phyloP scores from a whole-genome alignment of 2,329 filamentous ascomycete species.

The Claviceps pusilla region DNA sequence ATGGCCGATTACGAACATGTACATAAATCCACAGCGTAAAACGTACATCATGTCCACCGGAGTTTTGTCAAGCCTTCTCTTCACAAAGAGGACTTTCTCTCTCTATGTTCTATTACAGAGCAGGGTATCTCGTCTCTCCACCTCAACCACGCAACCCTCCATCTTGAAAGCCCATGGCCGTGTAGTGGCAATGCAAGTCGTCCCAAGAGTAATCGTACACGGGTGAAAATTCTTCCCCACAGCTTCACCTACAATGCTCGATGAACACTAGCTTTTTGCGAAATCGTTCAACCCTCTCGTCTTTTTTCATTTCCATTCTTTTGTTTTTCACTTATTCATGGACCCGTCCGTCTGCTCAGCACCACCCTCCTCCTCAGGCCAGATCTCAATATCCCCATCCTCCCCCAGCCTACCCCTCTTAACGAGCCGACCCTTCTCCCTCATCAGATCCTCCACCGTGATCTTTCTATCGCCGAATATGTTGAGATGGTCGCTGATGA shows the following conservation, averaged over 20 bases:
- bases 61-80: neutral
- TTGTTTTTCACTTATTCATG: neutral
- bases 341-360: constrained; percentile 3
- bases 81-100: neutral
- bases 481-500: constrained; percentile 77
- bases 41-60: neutral
- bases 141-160: neutral
- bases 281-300: neutral
- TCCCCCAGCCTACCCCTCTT: constrained; percentile 56
- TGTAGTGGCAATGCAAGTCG: neutral
- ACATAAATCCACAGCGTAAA: neutral
- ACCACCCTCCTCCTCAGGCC: constrained; percentile 50
- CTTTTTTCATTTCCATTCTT: neutral
- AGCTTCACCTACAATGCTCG: neutral
- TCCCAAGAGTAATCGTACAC: neutral
- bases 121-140: neutral
- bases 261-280: neutral
- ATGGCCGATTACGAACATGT: neutral
- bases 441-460: constrained; percentile 65
- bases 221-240: neutral
- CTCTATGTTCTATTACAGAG: neutral
- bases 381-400: constrained; percentile 84
- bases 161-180: neutral
- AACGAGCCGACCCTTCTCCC: constrained; percentile 58
- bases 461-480: constrained; percentile 59